Percentiles rank a stretch among this genome's conserved stretches.
These are phyloP conservation scores for Marasmius tenuissimus DNA, from an alignment of 1,284 basidiomycete species.

Conservation along the genomic window DNA sequence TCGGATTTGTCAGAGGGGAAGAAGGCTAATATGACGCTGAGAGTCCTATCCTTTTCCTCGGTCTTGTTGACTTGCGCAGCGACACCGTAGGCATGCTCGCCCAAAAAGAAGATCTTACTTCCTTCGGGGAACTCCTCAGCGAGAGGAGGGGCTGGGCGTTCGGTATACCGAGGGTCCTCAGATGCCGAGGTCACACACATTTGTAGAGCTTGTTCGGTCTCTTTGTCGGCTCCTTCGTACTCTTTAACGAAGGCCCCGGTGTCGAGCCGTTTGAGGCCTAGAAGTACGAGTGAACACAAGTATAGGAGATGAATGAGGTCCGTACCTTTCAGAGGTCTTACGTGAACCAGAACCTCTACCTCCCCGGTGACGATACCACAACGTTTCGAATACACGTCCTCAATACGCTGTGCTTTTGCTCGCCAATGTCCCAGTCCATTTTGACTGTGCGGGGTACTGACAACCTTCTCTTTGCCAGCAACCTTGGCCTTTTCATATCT, in stretches of 20 bases:
- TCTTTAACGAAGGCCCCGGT: conserved; percentile 93
- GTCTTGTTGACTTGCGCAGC: conserved; percentile 78
- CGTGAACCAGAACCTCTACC: conserved; percentile 81
- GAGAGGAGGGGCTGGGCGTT: conserved; percentile 79
- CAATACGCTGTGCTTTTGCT: conserved; percentile 77
- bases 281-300: background rate
- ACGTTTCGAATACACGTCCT: conserved; percentile 86
- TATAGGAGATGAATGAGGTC: conserved; percentile 2
- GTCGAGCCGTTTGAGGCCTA: conserved; percentile 86
- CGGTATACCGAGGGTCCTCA: conserved; percentile 89
- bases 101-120: conserved; percentile 94
- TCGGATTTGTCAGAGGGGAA: conserved; percentile 82
- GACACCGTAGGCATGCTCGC: conserved; percentile 91
- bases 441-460: conserved; percentile 71
- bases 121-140: conserved; percentile 89
- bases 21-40: conserved; percentile 84
- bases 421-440: conserved; percentile 74
- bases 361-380: conserved; percentile 85
- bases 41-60: conserved; percentile 60
- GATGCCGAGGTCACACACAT: conserved; percentile 80
- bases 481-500: conserved; percentile 79
- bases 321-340: conserved; percentile 84
- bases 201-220: conserved; percentile 85
- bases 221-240: conserved; percentile 82
- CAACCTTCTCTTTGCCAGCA: conserved; percentile 44